Evolutionary conservation across 2,329 filamentous ascomycete genomes (phyloP).

Genomic region (Fusarium sp.): DNA sequence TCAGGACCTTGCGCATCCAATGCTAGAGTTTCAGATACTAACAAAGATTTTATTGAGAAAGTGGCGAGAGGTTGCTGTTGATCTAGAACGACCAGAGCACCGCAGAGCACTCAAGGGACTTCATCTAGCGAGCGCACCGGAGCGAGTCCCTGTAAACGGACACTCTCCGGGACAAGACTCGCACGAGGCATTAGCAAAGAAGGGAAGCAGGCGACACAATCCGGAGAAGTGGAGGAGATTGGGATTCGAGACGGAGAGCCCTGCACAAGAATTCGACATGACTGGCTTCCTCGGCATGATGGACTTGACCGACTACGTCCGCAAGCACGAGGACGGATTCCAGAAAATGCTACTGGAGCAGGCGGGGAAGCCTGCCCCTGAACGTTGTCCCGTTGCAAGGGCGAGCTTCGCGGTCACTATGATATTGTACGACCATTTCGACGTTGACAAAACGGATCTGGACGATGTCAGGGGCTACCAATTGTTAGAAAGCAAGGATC

Average conservation of each 20-base stretch:
- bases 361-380: constrained; percentile 75
- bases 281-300: constrained; percentile 96
- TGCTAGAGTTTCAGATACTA: constrained; percentile 92
- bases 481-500: constrained; percentile 79
- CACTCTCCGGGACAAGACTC: constrained; percentile 55
- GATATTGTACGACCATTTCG: constrained; percentile 95
- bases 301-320: constrained; percentile 94
- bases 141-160: constrained; percentile 59
- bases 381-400: constrained; percentile 88
- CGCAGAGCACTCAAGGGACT: constrained; percentile 87
- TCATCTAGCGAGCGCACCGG: constrained; percentile 84
- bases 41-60: constrained; percentile 89
- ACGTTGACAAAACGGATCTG: constrained; percentile 85
- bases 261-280: constrained; percentile 84
- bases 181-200: constrained; percentile 59
- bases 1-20: constrained; percentile 88
- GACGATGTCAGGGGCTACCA: constrained; percentile 84
- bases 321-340: constrained; percentile 91
- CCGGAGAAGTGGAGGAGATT: constrained; percentile 93
- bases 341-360: constrained; percentile 94
- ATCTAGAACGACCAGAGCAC: constrained; percentile 89
- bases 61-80: constrained; percentile 88
- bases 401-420: constrained; percentile 89
- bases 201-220: constrained; percentile 79
- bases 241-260: constrained; percentile 92